Evolutionary conservation across 257 asterid species (phyloP), one percentile per base, ranked within the genome.

Genomic region (Penstemon barbatus): DNA sequence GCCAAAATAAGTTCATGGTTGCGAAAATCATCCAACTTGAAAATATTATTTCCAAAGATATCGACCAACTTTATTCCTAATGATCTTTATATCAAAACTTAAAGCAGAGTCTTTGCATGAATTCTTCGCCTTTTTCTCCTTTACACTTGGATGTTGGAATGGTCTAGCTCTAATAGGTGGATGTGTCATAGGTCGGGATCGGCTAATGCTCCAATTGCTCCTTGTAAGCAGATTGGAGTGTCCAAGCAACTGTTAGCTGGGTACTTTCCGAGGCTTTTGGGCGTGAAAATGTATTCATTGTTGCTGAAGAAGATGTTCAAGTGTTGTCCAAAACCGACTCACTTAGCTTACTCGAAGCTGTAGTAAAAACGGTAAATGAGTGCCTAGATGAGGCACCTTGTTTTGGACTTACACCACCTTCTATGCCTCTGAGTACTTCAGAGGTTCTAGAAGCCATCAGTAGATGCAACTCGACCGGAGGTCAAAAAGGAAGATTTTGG

Each of bases 211-310:
- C 73, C 72, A 42, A 65, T 62, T 74, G 76, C 76, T 70, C 70
- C 64, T 70, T 80, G 71, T 71, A 67, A 80, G 81, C 86, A 91
- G 96, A 91, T 88, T 91, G 97, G 96, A 88, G 97, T 46, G 97
- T 91, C 63, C 96, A 91, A 85, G 96, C 96, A 79, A 81, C 77
- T 45, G 85, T 91, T 57, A 86, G 97, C 80, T 88, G 92, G 90
- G 74, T 88, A 7, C 83, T 91, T 3, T 82, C 88, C 0, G 75
- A 85, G 72, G 78, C 82, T 48, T 86, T 85, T 67, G 91, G 92
- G 57, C 68, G 69, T 58, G 77, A 80, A 63, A 84, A 81, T 11
- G 80, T 91, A 48, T 77, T 82, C 44, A 82, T 91, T 59, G 86
- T 91, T 53, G 89, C 96, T 9, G 95, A 91, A 79, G 97, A 88